phyloP scores from a whole-genome alignment of 2,329 filamentous ascomycete species.

The Colletotrichum neosansevieriae region DNA sequence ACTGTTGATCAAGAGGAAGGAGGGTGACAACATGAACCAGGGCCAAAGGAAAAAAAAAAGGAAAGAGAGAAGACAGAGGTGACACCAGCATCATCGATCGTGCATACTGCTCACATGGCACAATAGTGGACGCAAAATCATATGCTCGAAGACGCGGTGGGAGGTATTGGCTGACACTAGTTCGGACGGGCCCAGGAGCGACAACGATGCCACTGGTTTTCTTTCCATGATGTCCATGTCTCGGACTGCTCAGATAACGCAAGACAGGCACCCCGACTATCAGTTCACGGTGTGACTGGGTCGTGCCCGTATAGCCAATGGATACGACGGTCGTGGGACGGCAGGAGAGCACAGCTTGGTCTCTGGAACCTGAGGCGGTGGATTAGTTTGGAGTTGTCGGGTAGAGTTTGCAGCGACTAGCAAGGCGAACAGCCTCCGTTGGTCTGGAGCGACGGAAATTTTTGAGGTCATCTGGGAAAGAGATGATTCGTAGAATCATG shows the following conservation, averaged over 20 bases:
- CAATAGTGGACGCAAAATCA: not conserved
- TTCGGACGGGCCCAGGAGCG: not conserved
- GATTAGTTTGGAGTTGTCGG: constrained; percentile 6
- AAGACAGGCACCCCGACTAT: constrained; percentile 25
- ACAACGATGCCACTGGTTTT: not conserved
- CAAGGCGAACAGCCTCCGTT: not conserved
- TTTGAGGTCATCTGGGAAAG: not conserved
- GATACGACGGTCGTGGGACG: not conserved
- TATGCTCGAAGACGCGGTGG: not conserved
- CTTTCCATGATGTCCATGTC: constrained; percentile 10
- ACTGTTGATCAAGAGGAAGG: not conserved
- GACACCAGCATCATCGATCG: not conserved
- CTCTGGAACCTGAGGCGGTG: constrained; percentile 8
- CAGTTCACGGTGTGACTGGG: constrained; percentile 10
- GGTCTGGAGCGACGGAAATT: not conserved
- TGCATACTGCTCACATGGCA: constrained; percentile 23
- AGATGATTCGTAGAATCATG: too few species aligned
- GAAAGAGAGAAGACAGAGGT: not conserved
- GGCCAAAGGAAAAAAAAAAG: not conserved
- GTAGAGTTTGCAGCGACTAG: not conserved
- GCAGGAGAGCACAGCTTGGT: not conserved
- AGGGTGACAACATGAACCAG: not conserved
- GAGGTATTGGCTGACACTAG: not conserved
- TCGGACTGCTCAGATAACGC: constrained; percentile 31
- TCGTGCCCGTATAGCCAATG: not conserved